Percentiles rank a stretch among this genome's conserved stretches.
phyloP scores from a whole-genome alignment of 2,329 filamentous ascomycete genomes.

The Albophoma yamanashiensis region DNA sequence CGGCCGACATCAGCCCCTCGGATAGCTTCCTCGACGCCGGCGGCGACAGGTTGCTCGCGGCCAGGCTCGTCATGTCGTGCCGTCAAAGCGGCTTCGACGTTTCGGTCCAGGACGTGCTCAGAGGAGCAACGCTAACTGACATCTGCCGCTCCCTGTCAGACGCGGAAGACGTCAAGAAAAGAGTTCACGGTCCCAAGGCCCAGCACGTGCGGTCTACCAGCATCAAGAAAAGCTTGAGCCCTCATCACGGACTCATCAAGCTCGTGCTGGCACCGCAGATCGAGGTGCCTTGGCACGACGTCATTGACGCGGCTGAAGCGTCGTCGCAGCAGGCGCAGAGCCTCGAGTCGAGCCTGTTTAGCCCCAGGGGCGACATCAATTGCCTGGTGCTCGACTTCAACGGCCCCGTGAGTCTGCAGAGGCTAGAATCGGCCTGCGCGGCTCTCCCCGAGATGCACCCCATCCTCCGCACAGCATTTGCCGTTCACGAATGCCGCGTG shows the following conservation, averaged over 20 bases:
- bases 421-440: conserved; percentile 35
- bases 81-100: conserved; percentile 30
- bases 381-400: conserved; percentile 38
- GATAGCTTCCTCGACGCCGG: conserved; percentile 36
- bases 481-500: conserved; percentile 31
- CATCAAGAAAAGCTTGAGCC: conserved; percentile 2
- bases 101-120: conserved; percentile 30
- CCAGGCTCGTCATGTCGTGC: conserved; percentile 32
- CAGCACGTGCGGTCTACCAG: neutral
- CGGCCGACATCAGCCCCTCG: conserved; percentile 26
- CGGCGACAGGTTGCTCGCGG: conserved; percentile 33
- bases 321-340: conserved; percentile 35
- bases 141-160: conserved; percentile 26
- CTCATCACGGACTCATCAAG: conserved; percentile 25
- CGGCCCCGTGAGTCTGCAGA: conserved; percentile 28
- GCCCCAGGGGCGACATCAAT: conserved; percentile 30
- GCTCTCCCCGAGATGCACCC: conserved; percentile 33
- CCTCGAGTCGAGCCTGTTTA: conserved; percentile 36
- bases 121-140: conserved; percentile 30
- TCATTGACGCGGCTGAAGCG: conserved; percentile 38
- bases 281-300: conserved; percentile 26
- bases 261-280: conserved; percentile 31
- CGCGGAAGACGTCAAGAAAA: conserved; percentile 6
- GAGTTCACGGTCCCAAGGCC: neutral
- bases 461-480: conserved; percentile 44